A percentile compares a stretch with the other conserved stretches of the same genome.
These are phyloP conservation scores for Neopestalotiopsis sp. DNA, from an alignment of 2,329 filamentous ascomycete species.

Conservation along the genomic window DNA sequence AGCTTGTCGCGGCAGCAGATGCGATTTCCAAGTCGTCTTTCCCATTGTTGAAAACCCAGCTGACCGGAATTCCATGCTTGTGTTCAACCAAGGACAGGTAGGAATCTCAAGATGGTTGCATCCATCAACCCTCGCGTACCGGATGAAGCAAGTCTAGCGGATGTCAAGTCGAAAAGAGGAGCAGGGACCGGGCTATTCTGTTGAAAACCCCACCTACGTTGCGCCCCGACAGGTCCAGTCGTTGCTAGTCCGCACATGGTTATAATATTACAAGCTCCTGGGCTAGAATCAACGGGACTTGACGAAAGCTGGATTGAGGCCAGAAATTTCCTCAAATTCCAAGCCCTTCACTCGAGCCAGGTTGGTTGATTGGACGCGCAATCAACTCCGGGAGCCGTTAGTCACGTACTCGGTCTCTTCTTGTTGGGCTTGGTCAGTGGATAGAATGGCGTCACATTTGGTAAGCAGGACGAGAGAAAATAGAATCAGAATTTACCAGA, in stretches of 20 bases:
- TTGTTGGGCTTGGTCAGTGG: not conserved
- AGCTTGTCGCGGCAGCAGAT: conserved; percentile 11
- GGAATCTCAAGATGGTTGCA: conserved; percentile 9
- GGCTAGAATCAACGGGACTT: not conserved
- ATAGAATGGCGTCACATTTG: not conserved
- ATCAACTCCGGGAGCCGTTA: not conserved
- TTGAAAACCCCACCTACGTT: conserved; percentile 6
- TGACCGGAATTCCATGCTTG: conserved; percentile 8
- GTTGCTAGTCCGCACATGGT: not conserved
- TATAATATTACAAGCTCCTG: not conserved
- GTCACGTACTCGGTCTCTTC: not conserved
- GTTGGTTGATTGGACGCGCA: conserved; percentile 8
- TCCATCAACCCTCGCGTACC: conserved; percentile 1
- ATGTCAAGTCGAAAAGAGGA: conserved; percentile 10
- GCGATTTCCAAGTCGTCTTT: conserved; percentile 6
- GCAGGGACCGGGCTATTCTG: not conserved
- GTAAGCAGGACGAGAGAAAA: not conserved
- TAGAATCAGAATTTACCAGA: not conserved
- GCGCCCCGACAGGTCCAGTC: not conserved
- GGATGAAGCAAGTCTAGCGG: conserved; percentile 16
- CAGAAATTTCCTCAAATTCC: not conserved
- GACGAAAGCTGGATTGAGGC: not conserved
- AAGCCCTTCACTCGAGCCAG: not conserved
- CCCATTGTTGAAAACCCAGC: conserved; percentile 2
- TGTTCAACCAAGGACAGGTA: not conserved